Percentiles rank a stretch among this genome's conserved stretches.
phyloP scores from a whole-genome alignment of 805 yeast species.

The Starmerella floricola region DNA sequence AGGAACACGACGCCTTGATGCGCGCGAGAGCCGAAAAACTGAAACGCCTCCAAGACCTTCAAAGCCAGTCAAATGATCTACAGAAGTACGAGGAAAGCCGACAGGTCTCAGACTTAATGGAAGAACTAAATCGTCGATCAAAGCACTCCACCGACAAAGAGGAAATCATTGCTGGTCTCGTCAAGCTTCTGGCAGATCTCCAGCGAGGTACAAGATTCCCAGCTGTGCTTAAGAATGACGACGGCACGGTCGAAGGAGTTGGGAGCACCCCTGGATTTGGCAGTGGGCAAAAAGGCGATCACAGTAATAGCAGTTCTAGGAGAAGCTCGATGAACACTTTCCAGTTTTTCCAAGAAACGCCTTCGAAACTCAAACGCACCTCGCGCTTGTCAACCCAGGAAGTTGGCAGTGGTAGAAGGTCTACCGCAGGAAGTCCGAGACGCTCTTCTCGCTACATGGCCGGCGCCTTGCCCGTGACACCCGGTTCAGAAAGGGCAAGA shows the following conservation, averaged over 20 bases:
- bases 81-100: conserved; percentile 31
- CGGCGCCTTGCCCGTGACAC: too few species aligned
- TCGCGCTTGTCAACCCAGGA: background rate
- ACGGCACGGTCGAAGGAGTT: too few species aligned
- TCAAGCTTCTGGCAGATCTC: conserved; percentile 8
- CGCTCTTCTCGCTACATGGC: background rate
- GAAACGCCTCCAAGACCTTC: conserved; percentile 60
- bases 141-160: conserved; percentile 9
- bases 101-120: conserved; percentile 17
- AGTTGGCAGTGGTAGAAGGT: background rate
- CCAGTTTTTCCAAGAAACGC: background rate
- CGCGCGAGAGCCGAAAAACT: conserved; percentile 35
- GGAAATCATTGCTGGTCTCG: conserved; percentile 8
- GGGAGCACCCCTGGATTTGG: too few species aligned
- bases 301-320: too few species aligned
- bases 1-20: conserved; percentile 24
- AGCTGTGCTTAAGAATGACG: conserved; percentile 12
- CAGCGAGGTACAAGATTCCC: conserved; percentile 11
- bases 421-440: background rate
- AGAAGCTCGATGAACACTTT: background rate
- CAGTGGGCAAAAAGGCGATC: background rate
- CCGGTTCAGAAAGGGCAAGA: too few species aligned
- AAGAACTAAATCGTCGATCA: conserved; percentile 18
- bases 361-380: background rate
- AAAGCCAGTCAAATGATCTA: conserved; percentile 51